Evolutionary conservation across 306 rosid species (phyloP), one percentile per base, ranked within the genome.

Genomic region (Ceratonia siliqua): DNA sequence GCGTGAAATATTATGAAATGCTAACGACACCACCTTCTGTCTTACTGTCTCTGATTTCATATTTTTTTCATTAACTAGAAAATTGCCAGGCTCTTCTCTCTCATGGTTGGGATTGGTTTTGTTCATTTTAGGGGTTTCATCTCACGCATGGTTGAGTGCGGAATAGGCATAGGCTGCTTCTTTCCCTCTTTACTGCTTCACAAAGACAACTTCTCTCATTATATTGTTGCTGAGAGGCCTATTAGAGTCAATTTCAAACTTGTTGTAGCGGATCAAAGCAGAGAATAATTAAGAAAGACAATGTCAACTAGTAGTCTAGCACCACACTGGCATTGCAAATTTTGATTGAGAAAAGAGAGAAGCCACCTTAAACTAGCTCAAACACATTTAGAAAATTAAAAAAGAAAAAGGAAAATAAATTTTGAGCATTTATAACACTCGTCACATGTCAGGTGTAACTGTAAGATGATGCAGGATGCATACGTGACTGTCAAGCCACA

Each of bases 361-460:
- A 65, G 49, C 57, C 74, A 38, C 12, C 69, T 46, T 13, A 58
- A 68, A 17, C 6, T 22, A 39, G 24, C 33, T 21, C 15, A 20
- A 30, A 22, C 50, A 62, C 33, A 12, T 21, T 62, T 20, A n/a
- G 22, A 12, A 20, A 33, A 39, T 15, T 59, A 15, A 3, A n/a
- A n/a, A n/a, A n/a, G n/a, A n/a, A n/a, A n/a, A n/a, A n/a, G n/a
- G n/a, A n/a, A n/a, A n/a, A n/a, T n/a, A n/a, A n/a, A n/a, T n/a
- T n/a, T n/a, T n/a, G n/a, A n/a, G n/a, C 18, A 20, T 15, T 42
- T 25, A 32, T 42, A 71, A 55, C 21, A 39, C 12, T 55, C 42
- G 43, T 42, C 42, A 72, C 41, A 28, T 72, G 67, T 71, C 42
- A 10, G 12, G 27, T 25, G 66, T 53, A 45, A 39, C n/a, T n/a